Conservation (phyloP, 306 rosid species). For the Glycine tomentella region DNA sequence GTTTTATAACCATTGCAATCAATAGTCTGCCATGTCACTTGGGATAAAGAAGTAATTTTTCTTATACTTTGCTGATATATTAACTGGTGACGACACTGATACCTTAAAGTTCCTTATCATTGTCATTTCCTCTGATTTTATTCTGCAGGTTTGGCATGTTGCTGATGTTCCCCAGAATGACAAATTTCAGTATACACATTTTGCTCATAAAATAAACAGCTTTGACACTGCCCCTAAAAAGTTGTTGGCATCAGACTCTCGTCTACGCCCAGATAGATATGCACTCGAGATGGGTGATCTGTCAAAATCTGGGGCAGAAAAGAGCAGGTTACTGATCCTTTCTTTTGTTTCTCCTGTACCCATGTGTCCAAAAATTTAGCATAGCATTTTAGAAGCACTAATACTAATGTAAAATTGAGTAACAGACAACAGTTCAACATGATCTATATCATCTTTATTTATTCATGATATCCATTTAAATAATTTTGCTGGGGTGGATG, state of each 20-base stretch:
- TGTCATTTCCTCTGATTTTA: conserved; percentile 21
- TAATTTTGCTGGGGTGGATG: conserved; percentile 3
- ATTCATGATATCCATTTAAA: background rate
- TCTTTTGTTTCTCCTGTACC: conserved; percentile 31
- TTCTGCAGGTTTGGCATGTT: conserved; percentile 85
- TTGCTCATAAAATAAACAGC: conserved; percentile 92
- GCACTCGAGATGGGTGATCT: conserved; percentile 90
- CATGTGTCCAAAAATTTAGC: background rate
- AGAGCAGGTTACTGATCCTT: conserved; percentile 66
- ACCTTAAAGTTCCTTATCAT: conserved; percentile 1
- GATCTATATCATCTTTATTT: conserved; percentile 15
- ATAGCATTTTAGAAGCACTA: conserved; percentile 36
- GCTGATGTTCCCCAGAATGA: conserved; percentile 79
- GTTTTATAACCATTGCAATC: conserved; percentile 30
- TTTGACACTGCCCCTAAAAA: conserved; percentile 79
- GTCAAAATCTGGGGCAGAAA: conserved; percentile 86
- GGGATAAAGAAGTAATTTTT: background rate
- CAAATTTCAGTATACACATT: conserved; percentile 83
- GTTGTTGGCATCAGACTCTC: conserved; percentile 90
- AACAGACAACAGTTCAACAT: conserved; percentile 6
- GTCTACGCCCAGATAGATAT: conserved; percentile 90
- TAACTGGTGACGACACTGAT: conserved; percentile 1
- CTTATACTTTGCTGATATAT: conserved; percentile 26
- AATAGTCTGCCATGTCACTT: conserved; percentile 14
- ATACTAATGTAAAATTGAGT: conserved; percentile 36